phyloP scores from a whole-genome alignment of 306 rosid species.

The Castanea mollissima region DNA sequence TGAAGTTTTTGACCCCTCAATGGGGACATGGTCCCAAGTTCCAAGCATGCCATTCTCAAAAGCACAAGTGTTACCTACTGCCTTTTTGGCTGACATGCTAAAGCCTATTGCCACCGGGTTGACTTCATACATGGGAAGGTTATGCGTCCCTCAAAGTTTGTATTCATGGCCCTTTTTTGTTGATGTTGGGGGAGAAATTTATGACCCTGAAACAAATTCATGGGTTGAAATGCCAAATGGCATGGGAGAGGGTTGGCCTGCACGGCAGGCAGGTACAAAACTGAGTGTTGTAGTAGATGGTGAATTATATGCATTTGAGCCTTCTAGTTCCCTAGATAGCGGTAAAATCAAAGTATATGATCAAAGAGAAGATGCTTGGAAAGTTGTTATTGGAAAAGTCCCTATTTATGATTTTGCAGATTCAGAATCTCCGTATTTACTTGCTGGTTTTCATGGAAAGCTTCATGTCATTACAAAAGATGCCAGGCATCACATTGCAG shows the following conservation, averaged over 20 bases:
- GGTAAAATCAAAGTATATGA: constrained; percentile 92
- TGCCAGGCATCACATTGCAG: constrained; percentile 54
- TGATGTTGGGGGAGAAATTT: constrained; percentile 93
- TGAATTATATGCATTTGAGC: constrained; percentile 87
- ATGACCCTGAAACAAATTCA: constrained; percentile 75
- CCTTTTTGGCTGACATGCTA: constrained; percentile 79
- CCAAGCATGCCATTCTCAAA: constrained; percentile 93
- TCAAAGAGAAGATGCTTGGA: constrained; percentile 80
- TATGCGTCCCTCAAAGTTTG: constrained; percentile 86
- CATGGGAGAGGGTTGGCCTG: constrained; percentile 99
- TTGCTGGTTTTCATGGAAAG: constrained; percentile 84
- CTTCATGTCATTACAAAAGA: constrained; percentile 93
- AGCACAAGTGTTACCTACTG: constrained; percentile 74
- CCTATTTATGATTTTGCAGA: constrained; percentile 76
- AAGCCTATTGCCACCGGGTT: constrained; percentile 92
- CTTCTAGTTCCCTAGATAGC: constrained; percentile 67
- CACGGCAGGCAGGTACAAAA: constrained; percentile 85
- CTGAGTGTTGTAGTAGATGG: constrained; percentile 82
- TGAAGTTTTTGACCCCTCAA: constrained; percentile 81
- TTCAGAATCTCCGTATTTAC: constrained; percentile 87
- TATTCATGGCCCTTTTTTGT: constrained; percentile 97
- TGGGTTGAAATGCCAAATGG: constrained; percentile 94
- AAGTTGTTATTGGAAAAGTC: constrained; percentile 74
- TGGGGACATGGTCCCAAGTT: constrained; percentile 63
- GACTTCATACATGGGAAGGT: constrained; percentile 80